Conservation (phyloP, 2,329 filamentous ascomycete species). For the Neonectria neomacrospora region DNA sequence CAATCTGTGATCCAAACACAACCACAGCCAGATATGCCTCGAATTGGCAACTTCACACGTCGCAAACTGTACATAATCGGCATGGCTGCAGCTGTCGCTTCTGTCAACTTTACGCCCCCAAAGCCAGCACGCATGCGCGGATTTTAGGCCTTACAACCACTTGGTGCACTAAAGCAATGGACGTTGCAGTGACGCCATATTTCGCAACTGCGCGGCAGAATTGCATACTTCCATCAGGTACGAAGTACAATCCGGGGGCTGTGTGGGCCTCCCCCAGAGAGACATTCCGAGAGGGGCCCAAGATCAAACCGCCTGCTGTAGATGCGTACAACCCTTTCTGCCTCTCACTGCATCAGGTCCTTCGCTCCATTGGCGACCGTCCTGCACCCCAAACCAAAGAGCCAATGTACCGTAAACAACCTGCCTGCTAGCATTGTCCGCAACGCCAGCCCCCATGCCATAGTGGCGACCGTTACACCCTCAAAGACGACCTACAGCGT, state of each 20-base stretch:
- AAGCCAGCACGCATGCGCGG: constrained; percentile 1
- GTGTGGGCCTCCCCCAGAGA: constrained; percentile 29
- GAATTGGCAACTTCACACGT: not conserved
- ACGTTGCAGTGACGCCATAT: constrained; percentile 42
- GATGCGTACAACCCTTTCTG: constrained; percentile 34
- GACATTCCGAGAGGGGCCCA: constrained; percentile 33
- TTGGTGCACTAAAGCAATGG: constrained; percentile 32
- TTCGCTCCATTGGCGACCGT: constrained; percentile 36
- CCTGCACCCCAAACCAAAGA: constrained; percentile 34
- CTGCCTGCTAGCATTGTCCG: constrained; percentile 24
- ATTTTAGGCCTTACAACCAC: constrained; percentile 14
- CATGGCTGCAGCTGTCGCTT: constrained; percentile 1
- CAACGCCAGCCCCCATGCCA: constrained; percentile 32
- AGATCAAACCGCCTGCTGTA: constrained; percentile 34
- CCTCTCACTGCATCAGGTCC: constrained; percentile 27
- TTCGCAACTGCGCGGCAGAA: constrained; percentile 32
- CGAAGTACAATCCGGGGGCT: constrained; percentile 24
- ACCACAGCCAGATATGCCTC: constrained; percentile 6
- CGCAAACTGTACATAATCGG: not conserved
- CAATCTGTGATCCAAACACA: not conserved
- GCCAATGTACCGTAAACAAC: constrained; percentile 36
- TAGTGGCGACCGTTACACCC: constrained; percentile 38
- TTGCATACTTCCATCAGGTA: constrained; percentile 34
- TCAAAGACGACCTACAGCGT: constrained; percentile 12
- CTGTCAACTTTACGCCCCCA: constrained; percentile 12